Conservation (phyloP, 148 eudicot genomes). For the Polygonum aviculare region DNA sequence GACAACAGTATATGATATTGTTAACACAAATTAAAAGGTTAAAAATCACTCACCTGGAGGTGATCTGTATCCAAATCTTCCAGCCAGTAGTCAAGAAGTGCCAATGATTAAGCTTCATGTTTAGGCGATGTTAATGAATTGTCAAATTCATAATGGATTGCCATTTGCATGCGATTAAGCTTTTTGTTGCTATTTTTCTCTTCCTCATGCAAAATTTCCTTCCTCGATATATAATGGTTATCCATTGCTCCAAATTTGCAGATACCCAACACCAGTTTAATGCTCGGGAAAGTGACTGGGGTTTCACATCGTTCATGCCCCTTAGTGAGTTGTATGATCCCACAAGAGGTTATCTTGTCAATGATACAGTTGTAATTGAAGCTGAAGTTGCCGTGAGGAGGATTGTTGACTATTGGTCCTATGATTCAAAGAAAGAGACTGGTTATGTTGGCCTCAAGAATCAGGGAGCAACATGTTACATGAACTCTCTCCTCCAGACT, state of each 20-base stretch:
- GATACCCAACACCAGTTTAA: constrained; percentile 93
- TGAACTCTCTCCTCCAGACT: constrained; percentile 94
- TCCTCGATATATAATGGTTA: constrained; percentile 1
- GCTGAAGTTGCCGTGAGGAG: constrained; percentile 89
- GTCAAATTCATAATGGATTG: not conserved
- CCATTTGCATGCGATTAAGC: not conserved
- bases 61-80: not conserved
- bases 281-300: constrained; percentile 96
- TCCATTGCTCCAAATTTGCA: constrained; percentile 28
- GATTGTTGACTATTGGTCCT: constrained; percentile 79
- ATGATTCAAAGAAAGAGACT: constrained; percentile 92
- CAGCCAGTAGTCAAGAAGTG: not conserved
- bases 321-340: constrained; percentile 87
- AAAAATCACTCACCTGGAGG: not conserved
- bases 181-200: not conserved
- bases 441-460: constrained; percentile 96
- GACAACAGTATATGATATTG: not conserved
- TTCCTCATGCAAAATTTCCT: not conserved
- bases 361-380: constrained; percentile 73
- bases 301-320: constrained; percentile 96
- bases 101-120: not conserved
- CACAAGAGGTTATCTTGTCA: constrained; percentile 62
- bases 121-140: not conserved
- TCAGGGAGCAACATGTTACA: constrained; percentile 97
- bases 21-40: not conserved